phyloP scores from a whole-genome alignment of 768 basidiomycete species.

The Favolaschia claudopus region DNA sequence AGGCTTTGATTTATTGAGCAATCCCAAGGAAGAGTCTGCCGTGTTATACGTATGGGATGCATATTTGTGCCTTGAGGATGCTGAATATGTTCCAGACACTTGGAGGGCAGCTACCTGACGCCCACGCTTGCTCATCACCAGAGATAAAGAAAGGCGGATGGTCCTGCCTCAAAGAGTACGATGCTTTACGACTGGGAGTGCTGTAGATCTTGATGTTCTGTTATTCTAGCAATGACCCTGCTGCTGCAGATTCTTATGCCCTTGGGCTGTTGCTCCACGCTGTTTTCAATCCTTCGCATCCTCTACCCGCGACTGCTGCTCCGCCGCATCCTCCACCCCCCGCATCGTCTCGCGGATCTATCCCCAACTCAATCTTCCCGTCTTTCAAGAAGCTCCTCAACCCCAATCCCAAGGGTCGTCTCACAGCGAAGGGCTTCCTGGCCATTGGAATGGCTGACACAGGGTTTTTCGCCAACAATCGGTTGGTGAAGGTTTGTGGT shows the following conservation, averaged over 20 bases:
- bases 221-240: slow-evolving; percentile 51
- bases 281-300: slow-evolving; percentile 87
- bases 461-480: slow-evolving; percentile 87
- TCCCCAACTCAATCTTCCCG: slow-evolving; percentile 79
- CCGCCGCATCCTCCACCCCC: slow-evolving; percentile 82
- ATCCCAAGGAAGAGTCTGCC: slow-evolving; percentile 77
- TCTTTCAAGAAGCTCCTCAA: slow-evolving; percentile 89
- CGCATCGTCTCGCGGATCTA: slow-evolving; percentile 77
- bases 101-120: slow-evolving; percentile 69
- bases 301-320: slow-evolving; percentile 69
- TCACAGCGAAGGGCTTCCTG: slow-evolving; percentile 80
- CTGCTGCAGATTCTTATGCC: slow-evolving; percentile 85
- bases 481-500: slow-evolving; percentile 82
- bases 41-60: slow-evolving; percentile 76
- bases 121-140: slow-evolving; percentile 71
- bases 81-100: slow-evolving; percentile 57
- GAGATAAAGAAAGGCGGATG: slow-evolving; percentile 92
- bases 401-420: slow-evolving; percentile 83
- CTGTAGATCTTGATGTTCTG: neutral
- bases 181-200: neutral
- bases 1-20: slow-evolving; percentile 91
- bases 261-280: slow-evolving; percentile 86
- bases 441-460: slow-evolving; percentile 80
- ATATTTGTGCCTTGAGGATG: neutral
- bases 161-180: slow-evolving; percentile 83